Evolutionary conservation across 2,329 filamentous ascomycete genomes (phyloP).

Genomic region (Daldinia eschscholtzii): DNA sequence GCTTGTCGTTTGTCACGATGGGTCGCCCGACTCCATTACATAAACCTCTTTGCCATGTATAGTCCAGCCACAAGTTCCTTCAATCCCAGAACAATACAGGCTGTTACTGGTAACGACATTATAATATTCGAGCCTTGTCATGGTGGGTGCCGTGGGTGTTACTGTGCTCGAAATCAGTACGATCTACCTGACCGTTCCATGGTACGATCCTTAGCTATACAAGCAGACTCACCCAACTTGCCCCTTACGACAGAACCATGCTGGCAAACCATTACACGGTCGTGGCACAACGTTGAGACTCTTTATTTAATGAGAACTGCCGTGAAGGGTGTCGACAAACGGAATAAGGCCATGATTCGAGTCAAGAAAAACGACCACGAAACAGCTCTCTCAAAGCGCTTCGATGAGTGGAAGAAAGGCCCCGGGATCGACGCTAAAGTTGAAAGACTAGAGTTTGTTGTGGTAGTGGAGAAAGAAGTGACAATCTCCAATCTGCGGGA

Average conservation of each 20-base stretch:
- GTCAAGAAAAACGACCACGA: constrained; percentile 44
- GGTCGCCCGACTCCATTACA: constrained; percentile 44
- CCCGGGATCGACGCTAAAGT: constrained; percentile 40
- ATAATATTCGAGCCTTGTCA: constrained; percentile 52
- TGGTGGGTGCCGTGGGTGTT: constrained; percentile 47
- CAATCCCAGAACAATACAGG: constrained; percentile 35
- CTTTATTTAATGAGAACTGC: constrained; percentile 50
- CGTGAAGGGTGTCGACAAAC: constrained; percentile 43
- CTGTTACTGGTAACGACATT: constrained; percentile 48
- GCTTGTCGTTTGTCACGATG: constrained; percentile 39
- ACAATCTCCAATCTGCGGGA: constrained; percentile 23
- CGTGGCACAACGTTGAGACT: constrained; percentile 50
- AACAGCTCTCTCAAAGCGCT: constrained; percentile 40
- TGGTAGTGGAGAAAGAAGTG: constrained; percentile 44
- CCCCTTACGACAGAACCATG: constrained; percentile 39
- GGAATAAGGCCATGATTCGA: constrained; percentile 50
- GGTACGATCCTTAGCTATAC: constrained; percentile 48
- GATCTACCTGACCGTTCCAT: constrained; percentile 44
- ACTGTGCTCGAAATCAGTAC: constrained; percentile 50
- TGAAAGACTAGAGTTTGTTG: constrained; percentile 48
- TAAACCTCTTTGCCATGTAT: constrained; percentile 44
- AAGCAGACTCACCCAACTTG: constrained; percentile 48
- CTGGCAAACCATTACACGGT: constrained; percentile 48
- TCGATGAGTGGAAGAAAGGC: constrained; percentile 51
- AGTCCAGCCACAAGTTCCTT: neutral